Evolutionary conservation across 2,329 filamentous ascomycete species (phyloP).

Genomic region (Albifimbria verrucaria): DNA sequence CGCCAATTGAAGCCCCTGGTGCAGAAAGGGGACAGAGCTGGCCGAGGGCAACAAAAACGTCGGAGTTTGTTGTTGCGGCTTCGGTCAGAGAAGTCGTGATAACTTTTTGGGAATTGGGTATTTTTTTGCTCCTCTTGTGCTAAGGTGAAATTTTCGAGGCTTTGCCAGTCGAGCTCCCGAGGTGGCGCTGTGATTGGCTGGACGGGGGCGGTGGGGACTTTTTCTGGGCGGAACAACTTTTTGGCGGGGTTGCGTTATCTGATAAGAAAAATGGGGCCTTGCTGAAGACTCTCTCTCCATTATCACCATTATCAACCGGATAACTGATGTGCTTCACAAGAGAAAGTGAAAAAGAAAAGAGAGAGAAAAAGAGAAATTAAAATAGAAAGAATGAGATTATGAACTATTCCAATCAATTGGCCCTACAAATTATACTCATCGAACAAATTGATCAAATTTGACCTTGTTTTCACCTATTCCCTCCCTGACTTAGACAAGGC

Average conservation of each 20-base stretch:
- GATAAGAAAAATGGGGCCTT: not conserved
- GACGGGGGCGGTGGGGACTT: not conserved
- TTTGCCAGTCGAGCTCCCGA: slow-evolving; percentile 17
- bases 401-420: too few relatives aligned
- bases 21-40: not conserved
- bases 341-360: too few relatives aligned
- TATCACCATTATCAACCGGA: too few relatives aligned
- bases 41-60: too few relatives aligned
- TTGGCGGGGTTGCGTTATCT: slow-evolving; percentile 5
- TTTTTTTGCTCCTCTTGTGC: slow-evolving; percentile 17
- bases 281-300: too few relatives aligned
- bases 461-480: too few relatives aligned
- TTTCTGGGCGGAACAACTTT: slow-evolving; percentile 15
- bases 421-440: too few relatives aligned
- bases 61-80: slow-evolving; percentile 9
- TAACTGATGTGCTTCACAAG: too few relatives aligned
- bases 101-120: not conserved
- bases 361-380: too few relatives aligned
- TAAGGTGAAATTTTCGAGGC: slow-evolving; percentile 27
- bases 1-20: slow-evolving; percentile 6
- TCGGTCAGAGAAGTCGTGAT: slow-evolving; percentile 2
- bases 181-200: slow-evolving; percentile 16
- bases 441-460: too few relatives aligned
- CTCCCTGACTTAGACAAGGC: too few relatives aligned
- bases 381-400: too few relatives aligned